Conservation (phyloP, 2,329 filamentous ascomycete species). For the Amesomyces nigricolor region DNA sequence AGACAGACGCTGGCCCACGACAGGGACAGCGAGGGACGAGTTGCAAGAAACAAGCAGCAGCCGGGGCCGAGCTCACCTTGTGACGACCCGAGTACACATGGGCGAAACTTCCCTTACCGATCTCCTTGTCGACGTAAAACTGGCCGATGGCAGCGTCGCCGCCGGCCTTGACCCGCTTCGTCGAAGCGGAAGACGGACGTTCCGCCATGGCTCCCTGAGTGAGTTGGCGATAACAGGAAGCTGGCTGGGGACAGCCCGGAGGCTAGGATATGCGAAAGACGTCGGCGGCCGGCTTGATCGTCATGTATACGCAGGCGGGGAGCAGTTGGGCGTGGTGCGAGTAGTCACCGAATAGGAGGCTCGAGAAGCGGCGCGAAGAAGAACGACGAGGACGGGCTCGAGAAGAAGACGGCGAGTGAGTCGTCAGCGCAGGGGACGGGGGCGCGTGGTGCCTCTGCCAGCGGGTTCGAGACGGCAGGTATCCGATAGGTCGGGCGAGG, state of each 20-base stretch:
- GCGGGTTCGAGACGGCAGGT: constrained; percentile 22
- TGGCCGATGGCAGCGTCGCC: constrained; percentile 55
- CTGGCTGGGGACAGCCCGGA: constrained; percentile 24
- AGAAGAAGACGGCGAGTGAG: constrained; percentile 1
- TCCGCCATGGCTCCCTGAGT: constrained; percentile 30
- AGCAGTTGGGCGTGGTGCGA: constrained; percentile 14
- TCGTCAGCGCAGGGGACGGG: constrained; percentile 5
- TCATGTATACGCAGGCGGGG: constrained; percentile 29
- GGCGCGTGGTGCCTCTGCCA: constrained; percentile 21
- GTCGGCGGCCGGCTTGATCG: constrained; percentile 26
- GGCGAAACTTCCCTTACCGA: constrained; percentile 96
- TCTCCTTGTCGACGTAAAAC: constrained; percentile 80
- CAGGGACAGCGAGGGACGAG: neutral
- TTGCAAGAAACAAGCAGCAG: neutral
- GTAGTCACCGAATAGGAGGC: neutral
- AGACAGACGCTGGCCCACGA: no score
- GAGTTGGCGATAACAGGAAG: constrained; percentile 28
- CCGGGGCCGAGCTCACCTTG: constrained; percentile 54
- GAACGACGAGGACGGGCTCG: constrained; percentile 3
- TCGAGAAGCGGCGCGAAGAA: constrained; percentile 18
- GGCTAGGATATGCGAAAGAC: constrained; percentile 28
- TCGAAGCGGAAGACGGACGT: constrained; percentile 24
- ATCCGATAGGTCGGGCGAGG: constrained; percentile 22
- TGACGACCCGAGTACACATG: constrained; percentile 86
- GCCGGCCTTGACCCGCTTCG: constrained; percentile 25